Conservation (phyloP, 768 basidiomycete species). For the Phylloporus arenicola region DNA sequence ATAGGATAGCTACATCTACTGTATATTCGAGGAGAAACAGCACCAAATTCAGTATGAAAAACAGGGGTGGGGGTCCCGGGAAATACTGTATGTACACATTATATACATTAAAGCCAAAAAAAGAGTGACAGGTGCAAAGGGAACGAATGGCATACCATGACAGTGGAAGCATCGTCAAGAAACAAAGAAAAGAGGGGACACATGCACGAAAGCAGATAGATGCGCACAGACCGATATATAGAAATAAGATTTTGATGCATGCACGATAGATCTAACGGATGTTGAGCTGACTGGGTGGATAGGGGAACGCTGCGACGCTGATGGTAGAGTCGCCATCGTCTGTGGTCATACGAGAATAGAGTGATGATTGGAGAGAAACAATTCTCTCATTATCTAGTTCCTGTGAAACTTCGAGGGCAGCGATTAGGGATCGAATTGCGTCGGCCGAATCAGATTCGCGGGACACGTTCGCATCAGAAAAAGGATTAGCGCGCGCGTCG, state of each 20-base stretch:
- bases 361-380: conserved; percentile 55
- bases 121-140: conserved; percentile 3
- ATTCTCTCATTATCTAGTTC: conserved; percentile 45
- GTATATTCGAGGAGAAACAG: neutral
- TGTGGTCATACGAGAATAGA: conserved; percentile 24
- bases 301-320: conserved; percentile 27
- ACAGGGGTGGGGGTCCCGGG: neutral
- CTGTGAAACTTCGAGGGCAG: conserved; percentile 51
- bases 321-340: conserved; percentile 26
- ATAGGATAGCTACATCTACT: neutral
- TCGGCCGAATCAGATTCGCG: conserved; percentile 27
- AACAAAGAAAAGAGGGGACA: conserved; percentile 8
- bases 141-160: conserved; percentile 6
- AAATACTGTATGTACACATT: neutral
- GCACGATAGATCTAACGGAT: conserved; percentile 4
- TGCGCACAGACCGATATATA: conserved; percentile 6
- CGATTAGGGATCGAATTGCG: conserved; percentile 59
- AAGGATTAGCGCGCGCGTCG: conserved; percentile 33
- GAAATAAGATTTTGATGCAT: neutral
- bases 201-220: conserved; percentile 8
- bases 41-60: neutral
- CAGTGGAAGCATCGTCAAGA: conserved; percentile 7
- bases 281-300: conserved; percentile 21
- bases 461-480: conserved; percentile 33
- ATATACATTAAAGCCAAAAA: neutral